Percentiles rank a stretch among this genome's conserved stretches.
Evolutionary conservation across 148 eudicot species (phyloP).

Genomic region (Rhododendron henanense): DNA sequence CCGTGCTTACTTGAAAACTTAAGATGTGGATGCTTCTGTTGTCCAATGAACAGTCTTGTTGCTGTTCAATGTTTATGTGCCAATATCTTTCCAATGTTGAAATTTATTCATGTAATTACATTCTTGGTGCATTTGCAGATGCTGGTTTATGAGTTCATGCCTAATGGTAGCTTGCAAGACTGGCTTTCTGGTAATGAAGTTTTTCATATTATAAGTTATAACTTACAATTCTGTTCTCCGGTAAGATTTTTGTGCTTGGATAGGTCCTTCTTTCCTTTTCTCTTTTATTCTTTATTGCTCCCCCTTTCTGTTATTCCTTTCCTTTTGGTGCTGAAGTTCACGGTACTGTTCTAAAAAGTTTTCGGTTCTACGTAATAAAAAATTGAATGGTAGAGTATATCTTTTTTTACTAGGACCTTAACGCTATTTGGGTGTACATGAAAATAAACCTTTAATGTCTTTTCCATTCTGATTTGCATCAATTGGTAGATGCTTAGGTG

Average conservation of each 20-base stretch:
- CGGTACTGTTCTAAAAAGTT: neutral
- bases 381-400: neutral
- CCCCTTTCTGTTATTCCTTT: neutral
- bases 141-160: constrained; percentile 88
- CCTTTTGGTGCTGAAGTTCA: neutral
- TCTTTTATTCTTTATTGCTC: neutral
- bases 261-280: neutral
- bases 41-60: neutral
- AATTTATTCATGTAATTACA: neutral
- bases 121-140: constrained; percentile 39
- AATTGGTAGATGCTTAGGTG: neutral
- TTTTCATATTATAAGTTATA: neutral
- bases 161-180: constrained; percentile 74
- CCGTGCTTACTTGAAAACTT: neutral
- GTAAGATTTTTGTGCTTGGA: neutral
- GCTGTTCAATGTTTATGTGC: neutral
- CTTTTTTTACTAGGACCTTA: neutral
- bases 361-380: neutral
- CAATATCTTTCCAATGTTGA: neutral
- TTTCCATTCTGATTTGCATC: neutral
- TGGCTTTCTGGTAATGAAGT: constrained; percentile 67
- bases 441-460: neutral
- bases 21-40: neutral
- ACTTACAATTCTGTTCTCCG: neutral
- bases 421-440: neutral